Base-by-base conservation (phyloP, 768 basidiomycete species). In the Leucosporidium yakuticum region DNA sequence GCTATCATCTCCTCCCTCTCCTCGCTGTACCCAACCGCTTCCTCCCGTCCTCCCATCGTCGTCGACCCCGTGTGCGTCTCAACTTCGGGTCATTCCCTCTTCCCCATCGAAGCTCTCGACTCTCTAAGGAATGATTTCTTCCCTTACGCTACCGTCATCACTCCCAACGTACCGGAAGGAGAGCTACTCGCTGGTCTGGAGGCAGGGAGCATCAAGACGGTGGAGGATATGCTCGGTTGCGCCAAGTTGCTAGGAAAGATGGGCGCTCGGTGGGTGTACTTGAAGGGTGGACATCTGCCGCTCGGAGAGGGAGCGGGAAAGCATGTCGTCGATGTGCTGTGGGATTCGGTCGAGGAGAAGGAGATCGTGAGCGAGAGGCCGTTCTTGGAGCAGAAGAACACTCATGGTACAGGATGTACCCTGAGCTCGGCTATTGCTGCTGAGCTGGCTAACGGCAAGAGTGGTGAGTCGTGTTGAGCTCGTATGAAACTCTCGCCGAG, bases 31-130 rank as follows among this genome's bases (percentile, higher is more conserved):
- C 15, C 60, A 2, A 34, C 49, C 49, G 48, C 25, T 2, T 51
- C 29, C 31, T 31, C 60, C 21, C 49, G 29, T 31, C 62, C 62
- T 34, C 84, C 85, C 1, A 79, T 93, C 25, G 84, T 95, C 32
- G 85, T 90, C 68, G 93, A 97, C 76, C 92, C 93, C 0, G 92
- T 97, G 15, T 91, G 87, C 75, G 89, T 95, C 2, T 91, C 90
- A 4, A 95, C 93, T 0, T 91, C 90, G 0, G 91, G 91, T 3
- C 89, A 93, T 75, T 84, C 82, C 11, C 82, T 97, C 1, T 82
- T 96, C 14, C 82, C 86, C 8, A 79, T 83, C 21, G 83, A 85
- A 17, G 91, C 93, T 0, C 75, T 93, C 63, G 77, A 82, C 12
- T 81, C 82, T 4, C 73, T 96, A 68, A 81, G 85, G 11, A 64